phyloP scores from a whole-genome alignment of 257 asterid genomes.

The Penstemon newberryi region DNA sequence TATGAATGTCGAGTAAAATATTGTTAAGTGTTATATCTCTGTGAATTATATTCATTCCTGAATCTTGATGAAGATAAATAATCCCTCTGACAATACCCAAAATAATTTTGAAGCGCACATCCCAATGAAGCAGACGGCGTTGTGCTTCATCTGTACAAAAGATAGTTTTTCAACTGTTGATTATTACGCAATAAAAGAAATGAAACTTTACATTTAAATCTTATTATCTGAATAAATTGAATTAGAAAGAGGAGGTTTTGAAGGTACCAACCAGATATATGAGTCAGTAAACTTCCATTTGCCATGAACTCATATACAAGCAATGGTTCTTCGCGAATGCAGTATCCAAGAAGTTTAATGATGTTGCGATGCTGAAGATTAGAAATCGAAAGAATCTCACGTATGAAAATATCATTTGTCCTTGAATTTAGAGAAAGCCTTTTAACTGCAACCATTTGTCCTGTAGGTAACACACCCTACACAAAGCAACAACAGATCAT shows the following conservation, averaged over 20 bases:
- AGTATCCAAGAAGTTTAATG: slow-evolving; percentile 31
- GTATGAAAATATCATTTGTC: not conserved
- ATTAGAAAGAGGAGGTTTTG: not conserved
- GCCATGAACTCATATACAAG: slow-evolving; percentile 32
- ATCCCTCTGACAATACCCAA: slow-evolving; percentile 31
- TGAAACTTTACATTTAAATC: not conserved
- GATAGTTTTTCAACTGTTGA: not conserved
- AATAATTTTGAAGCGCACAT: slow-evolving; percentile 31
- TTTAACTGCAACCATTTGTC: too few relatives aligned
- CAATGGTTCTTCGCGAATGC: slow-evolving; percentile 22
- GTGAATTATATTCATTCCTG: slow-evolving; percentile 21
- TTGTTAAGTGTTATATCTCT: slow-evolving; percentile 24
- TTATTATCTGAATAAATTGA: too few relatives aligned
- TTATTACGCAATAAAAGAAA: not conserved
- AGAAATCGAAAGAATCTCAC: slow-evolving; percentile 25
- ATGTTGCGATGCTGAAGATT: slow-evolving; percentile 29
- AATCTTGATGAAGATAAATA: slow-evolving; percentile 30
- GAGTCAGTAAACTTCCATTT: slow-evolving; percentile 13
- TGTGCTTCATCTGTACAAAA: slow-evolving; percentile 13
- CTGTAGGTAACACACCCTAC: too few relatives aligned
- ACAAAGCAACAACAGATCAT: too few relatives aligned
- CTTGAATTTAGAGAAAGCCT: too few relatives aligned
- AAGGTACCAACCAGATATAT: not conserved
- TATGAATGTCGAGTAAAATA: slow-evolving; percentile 29
- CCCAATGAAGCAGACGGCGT: slow-evolving; percentile 13